These are phyloP conservation scores for Grigorovia humatica DNA, from an alignment of 805 yeast species.

Conservation along the genomic window DNA sequence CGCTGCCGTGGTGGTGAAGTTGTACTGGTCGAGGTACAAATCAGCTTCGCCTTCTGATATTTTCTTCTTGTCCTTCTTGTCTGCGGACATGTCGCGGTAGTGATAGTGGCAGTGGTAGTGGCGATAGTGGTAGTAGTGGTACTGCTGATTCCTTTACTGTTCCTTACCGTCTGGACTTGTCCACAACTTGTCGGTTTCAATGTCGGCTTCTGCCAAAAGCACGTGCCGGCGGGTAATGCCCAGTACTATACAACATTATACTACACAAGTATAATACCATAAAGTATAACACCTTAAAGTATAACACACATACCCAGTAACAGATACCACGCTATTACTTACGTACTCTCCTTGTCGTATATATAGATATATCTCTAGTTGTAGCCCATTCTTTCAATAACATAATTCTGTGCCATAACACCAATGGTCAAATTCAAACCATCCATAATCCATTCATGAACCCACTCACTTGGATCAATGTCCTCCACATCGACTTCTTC, in stretches of 20 bases:
- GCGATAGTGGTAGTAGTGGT: neutral
- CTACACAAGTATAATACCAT: no score
- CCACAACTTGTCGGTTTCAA: neutral
- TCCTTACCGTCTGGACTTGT: neutral
- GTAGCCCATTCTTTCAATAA: constrained; percentile 61
- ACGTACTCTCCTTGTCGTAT: no score
- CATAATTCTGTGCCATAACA: constrained; percentile 81
- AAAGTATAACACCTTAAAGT: no score
- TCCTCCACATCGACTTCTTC: constrained; percentile 16
- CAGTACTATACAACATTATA: no score
- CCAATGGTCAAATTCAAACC: constrained; percentile 77
- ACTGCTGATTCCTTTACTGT: neutral
- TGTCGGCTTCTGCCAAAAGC: neutral
- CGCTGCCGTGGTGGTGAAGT: constrained; percentile 86
- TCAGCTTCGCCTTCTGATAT: constrained; percentile 38
- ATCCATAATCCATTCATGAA: constrained; percentile 64
- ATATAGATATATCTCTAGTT: neutral
- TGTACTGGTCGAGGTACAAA: constrained; percentile 65
- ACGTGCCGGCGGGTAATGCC: neutral
- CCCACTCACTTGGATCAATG: constrained; percentile 76
- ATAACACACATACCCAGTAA: no score
- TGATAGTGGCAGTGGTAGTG: neutral
- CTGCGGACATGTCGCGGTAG: neutral
- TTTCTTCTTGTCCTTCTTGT: constrained; percentile 13
- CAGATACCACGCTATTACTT: no score